Evolutionary conservation across 371 early-diverging fungal genomes (phyloP), one percentile per base, ranked within the genome.

Genomic region (Rhizopus arrhizus): DNA sequence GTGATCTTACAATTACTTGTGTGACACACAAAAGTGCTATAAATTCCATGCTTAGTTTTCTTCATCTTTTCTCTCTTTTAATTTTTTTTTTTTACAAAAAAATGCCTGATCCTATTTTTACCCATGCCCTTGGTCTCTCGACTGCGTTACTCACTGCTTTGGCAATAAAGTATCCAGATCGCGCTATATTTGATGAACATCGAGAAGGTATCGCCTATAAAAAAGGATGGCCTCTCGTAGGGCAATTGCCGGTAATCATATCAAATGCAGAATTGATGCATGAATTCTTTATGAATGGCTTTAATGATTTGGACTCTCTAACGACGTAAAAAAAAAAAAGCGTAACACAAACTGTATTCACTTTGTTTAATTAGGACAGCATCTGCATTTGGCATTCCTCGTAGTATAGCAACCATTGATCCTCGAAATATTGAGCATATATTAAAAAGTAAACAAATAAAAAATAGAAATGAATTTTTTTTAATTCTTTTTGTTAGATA

Each of bases 401-500:
- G 54, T 15, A 15, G 57, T 31, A 57, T 74, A n/a, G 46, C 56
- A 6, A 74, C 74, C 16, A 50, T 65, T 4, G 63, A 65, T 36
- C 74, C 74, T 3, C 53, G 54, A 10, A 68, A 65, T 46, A 49
- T 74, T 13, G 74, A 74, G 16, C 74, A 74, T 58, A 36, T 74
- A 9, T 54, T 74, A 34, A 74, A 68, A 59, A 47, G 73, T 72
- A 61, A 53, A 65, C 31, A 22, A 22, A 22, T 8, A 9, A 0
- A 8, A 4, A 4, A 38, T 11, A 38, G 22, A 22, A 22, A 22
- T 2, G 22, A 22, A 1, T 22, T 22, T 22, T 22, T 38, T 13
- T 53, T 38, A 5, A 38, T 42, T 55, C 2, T 22, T 22, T 22
- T 22, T 22, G 36, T 35, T 45, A 70, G 70, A 48, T 36, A 71